phyloP scores from a whole-genome alignment of 2,329 filamentous ascomycete species.

The Epicoccum nigrum region DNA sequence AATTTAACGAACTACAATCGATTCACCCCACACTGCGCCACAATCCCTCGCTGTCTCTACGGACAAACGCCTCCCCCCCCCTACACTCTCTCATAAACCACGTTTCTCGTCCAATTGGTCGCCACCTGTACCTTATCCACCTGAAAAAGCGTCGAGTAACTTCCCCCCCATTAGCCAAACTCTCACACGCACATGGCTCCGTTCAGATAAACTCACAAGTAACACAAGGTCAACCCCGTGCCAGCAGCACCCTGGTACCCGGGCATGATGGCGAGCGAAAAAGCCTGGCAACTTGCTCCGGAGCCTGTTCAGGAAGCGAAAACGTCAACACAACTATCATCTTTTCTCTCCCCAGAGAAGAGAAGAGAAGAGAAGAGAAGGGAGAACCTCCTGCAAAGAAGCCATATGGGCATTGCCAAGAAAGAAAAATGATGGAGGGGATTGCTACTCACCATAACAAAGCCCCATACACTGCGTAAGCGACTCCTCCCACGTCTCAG shows the following conservation, averaged over 20 bases:
- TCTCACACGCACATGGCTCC: too few relatives aligned
- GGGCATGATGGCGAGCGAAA: neutral
- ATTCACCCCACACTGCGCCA: too few relatives aligned
- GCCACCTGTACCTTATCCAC: neutral
- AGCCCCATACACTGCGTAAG: neutral
- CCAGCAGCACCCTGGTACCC: neutral
- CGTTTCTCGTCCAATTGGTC: neutral
- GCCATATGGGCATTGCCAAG: too few relatives aligned
- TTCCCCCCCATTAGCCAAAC: neutral
- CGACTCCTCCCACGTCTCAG: slow-evolving; percentile 1
- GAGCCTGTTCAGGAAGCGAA: neutral
- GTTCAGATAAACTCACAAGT: neutral
- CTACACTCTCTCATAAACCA: neutral
- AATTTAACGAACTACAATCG: too few relatives aligned
- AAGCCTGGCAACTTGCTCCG: neutral
- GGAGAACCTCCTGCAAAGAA: too few relatives aligned
- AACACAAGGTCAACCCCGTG: neutral
- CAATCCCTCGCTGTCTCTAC: too few relatives aligned
- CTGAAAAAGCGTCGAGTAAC: slow-evolving; percentile 2
- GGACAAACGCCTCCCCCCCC: too few relatives aligned
- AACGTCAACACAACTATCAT: too few relatives aligned
- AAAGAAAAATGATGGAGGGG: neutral
- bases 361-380: too few relatives aligned
- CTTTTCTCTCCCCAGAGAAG: too few relatives aligned
- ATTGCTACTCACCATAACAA: neutral